phyloP scores from a whole-genome alignment of 2,329 filamentous ascomycete species.

The Pseudogymnoascus sp. region DNA sequence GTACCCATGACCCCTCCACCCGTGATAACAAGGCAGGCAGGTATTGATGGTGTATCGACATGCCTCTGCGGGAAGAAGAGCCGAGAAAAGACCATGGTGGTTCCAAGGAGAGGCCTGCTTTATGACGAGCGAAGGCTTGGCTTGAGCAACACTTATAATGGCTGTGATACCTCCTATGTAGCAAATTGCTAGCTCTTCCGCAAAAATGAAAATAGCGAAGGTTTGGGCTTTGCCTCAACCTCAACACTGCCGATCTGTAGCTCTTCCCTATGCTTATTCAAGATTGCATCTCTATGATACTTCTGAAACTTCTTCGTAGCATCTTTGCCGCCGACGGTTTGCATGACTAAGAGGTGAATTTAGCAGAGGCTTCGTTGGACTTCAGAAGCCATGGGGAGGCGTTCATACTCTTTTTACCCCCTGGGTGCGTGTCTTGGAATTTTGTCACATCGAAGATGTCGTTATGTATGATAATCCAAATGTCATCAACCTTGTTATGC shows the following conservation, averaged over 20 bases:
- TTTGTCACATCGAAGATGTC: conserved; percentile 94
- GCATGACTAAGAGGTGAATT: conserved; percentile 12
- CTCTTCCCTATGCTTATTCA: conserved; percentile 50
- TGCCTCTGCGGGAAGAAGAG: neutral
- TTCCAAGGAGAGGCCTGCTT: neutral
- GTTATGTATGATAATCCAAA: conserved; percentile 87
- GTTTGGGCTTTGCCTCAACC: conserved; percentile 1
- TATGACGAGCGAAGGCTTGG: neutral
- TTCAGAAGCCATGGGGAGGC: conserved; percentile 27
- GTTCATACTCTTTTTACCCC: conserved; percentile 34
- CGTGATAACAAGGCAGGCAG: neutral
- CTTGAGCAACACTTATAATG: neutral
- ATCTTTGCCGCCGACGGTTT: conserved; percentile 19
- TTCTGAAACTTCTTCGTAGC: conserved; percentile 23
- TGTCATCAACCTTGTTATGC: conserved; percentile 79
- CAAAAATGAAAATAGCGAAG: conserved; percentile 6
- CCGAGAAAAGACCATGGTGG: neutral
- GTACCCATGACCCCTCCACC: neutral
- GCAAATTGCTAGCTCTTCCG: neutral
- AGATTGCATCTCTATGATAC: conserved; percentile 17
- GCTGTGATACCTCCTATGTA: neutral
- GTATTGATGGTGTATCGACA: neutral
- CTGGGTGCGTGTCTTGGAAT: conserved; percentile 79
- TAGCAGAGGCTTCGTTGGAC: neutral
- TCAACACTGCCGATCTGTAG: conserved; percentile 42